These are phyloP conservation scores for Nicotiana noctiflora DNA, from an alignment of 257 asterid genomes.

Conservation along the genomic window DNA sequence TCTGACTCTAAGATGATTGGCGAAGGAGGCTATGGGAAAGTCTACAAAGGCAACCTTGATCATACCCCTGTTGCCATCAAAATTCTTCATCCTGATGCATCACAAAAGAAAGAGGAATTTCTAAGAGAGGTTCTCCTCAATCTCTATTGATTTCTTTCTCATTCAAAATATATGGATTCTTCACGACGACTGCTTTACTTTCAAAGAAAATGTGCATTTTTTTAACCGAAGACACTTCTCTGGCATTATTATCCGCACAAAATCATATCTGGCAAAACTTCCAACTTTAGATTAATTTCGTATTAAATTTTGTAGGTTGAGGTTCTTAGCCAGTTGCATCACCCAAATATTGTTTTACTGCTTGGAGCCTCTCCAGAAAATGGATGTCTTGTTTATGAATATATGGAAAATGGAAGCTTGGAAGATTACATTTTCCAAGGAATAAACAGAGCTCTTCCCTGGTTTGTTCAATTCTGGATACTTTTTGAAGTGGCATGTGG, in stretches of 20 bases:
- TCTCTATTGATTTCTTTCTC: not conserved
- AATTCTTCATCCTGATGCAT: constrained; percentile 51
- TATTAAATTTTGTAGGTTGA: constrained; percentile 50
- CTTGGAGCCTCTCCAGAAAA: no score
- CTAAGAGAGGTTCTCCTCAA: constrained; percentile 62
- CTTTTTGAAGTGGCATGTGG: no score
- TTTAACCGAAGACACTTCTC: not conserved
- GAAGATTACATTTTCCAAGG: no score
- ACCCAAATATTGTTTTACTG: constrained; percentile 66
- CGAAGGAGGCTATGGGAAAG: constrained; percentile 82
- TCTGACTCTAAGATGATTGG: constrained; percentile 60
- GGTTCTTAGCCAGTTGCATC: constrained; percentile 72
- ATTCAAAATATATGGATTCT: not conserved
- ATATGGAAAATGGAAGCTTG: no score
- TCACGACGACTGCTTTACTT: not conserved
- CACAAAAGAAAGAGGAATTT: constrained; percentile 58
- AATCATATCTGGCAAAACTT: not conserved
- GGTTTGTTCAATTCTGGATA: no score
- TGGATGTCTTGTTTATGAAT: no score
- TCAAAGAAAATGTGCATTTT: not conserved
- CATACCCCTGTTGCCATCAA: constrained; percentile 73
- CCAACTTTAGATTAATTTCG: not conserved
- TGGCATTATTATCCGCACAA: not conserved
- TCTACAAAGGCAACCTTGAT: constrained; percentile 77
- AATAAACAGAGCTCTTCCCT: no score